Percentiles rank a stretch among this genome's conserved stretches.
Evolutionary conservation across 176 grass and related monocot genomes (phyloP).

Genomic region (Cocos nucifera): DNA sequence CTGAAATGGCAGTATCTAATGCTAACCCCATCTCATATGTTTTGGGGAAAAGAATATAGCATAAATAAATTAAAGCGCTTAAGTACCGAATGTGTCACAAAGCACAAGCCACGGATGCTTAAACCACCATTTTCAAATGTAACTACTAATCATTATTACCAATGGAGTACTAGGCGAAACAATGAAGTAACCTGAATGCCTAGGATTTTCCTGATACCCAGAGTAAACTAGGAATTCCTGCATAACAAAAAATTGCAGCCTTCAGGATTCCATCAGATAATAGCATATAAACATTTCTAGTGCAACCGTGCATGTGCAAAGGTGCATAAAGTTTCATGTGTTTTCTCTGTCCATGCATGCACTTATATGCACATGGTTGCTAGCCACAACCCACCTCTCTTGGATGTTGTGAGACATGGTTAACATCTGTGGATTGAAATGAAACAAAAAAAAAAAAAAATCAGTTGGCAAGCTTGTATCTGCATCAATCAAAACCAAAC

Average conservation of each 20-base stretch:
- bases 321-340: too few species aligned
- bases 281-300: not conserved
- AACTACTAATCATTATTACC: too few species aligned
- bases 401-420: slow-evolving; percentile 23
- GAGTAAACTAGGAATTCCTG: slow-evolving; percentile 38
- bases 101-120: too few species aligned
- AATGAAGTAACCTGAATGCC: slow-evolving; percentile 28
- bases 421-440: slow-evolving; percentile 28
- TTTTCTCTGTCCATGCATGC: not conserved
- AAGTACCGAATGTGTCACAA: too few species aligned
- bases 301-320: not conserved
- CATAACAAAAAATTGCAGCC: slow-evolving; percentile 19
- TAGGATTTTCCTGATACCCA: slow-evolving; percentile 35
- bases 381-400: slow-evolving; percentile 33
- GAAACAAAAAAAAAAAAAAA: not conserved
- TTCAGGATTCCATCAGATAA: slow-evolving; percentile 12
- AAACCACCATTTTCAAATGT: too few species aligned
- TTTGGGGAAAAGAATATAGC: too few species aligned
- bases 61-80: too few species aligned
- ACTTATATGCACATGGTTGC: not conserved
- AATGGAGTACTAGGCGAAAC: too few species aligned
- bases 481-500: too few species aligned
- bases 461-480: too few species aligned
- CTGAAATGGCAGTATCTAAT: too few species aligned
- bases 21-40: too few species aligned